Conservation (phyloP, 2,329 filamentous ascomycete species). For the Aureobasidium sp. region DNA sequence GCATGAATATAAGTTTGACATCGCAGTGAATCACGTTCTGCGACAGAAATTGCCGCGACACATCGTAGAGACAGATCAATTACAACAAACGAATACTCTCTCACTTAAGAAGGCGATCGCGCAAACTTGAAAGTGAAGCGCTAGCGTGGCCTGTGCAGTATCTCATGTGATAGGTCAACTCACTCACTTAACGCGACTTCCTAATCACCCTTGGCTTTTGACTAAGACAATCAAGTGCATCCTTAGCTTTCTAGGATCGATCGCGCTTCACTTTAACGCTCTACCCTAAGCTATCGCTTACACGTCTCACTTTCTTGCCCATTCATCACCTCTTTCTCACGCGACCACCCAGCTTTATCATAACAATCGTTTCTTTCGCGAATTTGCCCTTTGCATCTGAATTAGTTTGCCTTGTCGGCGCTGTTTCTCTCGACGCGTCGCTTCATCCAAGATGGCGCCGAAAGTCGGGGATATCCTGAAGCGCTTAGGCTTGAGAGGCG, state of each 20-base stretch:
- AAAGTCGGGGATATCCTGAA: background rate
- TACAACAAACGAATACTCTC: background rate
- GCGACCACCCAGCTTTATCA: background rate
- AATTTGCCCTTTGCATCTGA: background rate
- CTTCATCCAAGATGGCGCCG: background rate
- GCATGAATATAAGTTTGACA: background rate
- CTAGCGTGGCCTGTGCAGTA: slow-evolving; percentile 1
- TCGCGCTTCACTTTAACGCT: background rate
- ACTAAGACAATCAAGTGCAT: background rate
- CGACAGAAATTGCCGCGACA: background rate
- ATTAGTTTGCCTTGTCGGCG: background rate
- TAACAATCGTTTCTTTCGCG: background rate
- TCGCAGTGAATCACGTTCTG: background rate
- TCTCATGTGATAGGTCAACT: slow-evolving; percentile 2
- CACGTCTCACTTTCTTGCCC: background rate
- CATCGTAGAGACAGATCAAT: background rate
- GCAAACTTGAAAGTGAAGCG: slow-evolving; percentile 3
- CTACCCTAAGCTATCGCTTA: background rate
- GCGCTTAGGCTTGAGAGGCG: background rate
- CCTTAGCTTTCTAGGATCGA: background rate
- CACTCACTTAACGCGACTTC: background rate
- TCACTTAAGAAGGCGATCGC: slow-evolving; percentile 1
- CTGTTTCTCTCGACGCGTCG: background rate
- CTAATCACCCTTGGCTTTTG: background rate
- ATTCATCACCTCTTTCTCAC: background rate